Conservation (phyloP, 495 filamentous ascomycete species). For the Xylaria cubensis region DNA sequence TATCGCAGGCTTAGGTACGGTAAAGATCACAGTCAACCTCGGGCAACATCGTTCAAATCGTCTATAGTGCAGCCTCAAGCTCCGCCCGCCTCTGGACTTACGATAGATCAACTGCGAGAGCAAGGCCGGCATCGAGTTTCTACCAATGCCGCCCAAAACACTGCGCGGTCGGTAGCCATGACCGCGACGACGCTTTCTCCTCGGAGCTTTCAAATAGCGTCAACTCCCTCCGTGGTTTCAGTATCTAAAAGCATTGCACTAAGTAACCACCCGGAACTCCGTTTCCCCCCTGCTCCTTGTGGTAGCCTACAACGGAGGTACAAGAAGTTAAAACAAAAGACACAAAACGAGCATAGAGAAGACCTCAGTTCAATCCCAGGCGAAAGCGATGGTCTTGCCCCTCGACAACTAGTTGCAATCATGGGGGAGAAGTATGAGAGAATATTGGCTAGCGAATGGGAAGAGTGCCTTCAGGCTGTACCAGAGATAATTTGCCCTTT, state of each 20-base stretch:
- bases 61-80: not conserved
- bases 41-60: not conserved
- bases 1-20: not conserved
- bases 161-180: not conserved
- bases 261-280: not conserved
- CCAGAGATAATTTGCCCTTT: slow-evolving; percentile 5
- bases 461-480: not conserved
- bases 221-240: not conserved
- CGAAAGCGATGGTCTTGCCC: no score
- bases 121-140: not conserved
- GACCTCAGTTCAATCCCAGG: not conserved
- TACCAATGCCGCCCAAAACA: not conserved
- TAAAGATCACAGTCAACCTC: not conserved
- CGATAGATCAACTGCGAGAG: no score
- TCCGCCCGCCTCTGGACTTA: not conserved
- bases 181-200: not conserved
- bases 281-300: slow-evolving; percentile 17
- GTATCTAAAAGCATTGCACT: slow-evolving; percentile 3
- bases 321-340: not conserved
- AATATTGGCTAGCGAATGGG: not conserved
- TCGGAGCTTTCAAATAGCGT: not conserved
- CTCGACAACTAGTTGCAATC: not conserved
- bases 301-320: not conserved
- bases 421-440: not conserved
- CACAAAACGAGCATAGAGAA: not conserved